phyloP scores from a whole-genome alignment of 306 rosid genomes.

The Casuarina equisetifolia region DNA sequence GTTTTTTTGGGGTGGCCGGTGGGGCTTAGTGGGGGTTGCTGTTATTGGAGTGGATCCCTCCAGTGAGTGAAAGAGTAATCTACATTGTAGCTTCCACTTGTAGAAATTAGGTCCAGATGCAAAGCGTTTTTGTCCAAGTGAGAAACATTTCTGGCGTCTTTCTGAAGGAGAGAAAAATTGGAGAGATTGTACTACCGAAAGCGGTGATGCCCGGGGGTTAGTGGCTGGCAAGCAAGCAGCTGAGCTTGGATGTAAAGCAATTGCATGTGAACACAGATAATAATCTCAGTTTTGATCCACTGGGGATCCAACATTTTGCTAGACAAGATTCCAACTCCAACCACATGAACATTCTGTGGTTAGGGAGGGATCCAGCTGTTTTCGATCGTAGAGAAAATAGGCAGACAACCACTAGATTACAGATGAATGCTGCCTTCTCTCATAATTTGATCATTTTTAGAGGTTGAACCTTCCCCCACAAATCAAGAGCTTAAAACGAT shows the following conservation, averaged over 20 bases:
- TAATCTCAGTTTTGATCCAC: conserved; percentile 18
- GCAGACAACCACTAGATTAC: conserved; percentile 23
- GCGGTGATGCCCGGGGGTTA: conserved; percentile 28
- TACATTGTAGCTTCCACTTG: background rate
- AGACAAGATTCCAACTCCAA: conserved; percentile 7
- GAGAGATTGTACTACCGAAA: conserved; percentile 20
- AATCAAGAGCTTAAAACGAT: background rate
- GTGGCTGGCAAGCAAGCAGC: conserved; percentile 30
- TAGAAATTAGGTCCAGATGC: conserved; percentile 22
- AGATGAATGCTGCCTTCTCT: background rate
- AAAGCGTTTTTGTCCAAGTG: conserved; percentile 17
- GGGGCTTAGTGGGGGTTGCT: too few species aligned
- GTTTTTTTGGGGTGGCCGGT: too few species aligned
- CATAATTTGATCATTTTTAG: background rate
- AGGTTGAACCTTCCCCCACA: too few species aligned
- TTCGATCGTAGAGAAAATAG: conserved; percentile 14
- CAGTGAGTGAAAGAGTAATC: background rate
- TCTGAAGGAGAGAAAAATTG: conserved; percentile 17
- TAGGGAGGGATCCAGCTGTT: conserved; percentile 27
- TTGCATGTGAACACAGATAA: conserved; percentile 44
- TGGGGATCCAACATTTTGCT: conserved; percentile 6
- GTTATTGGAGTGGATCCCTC: background rate
- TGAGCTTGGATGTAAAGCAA: conserved; percentile 24
- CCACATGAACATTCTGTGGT: conserved; percentile 44
- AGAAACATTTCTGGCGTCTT: conserved; percentile 29